A percentile compares a stretch with the other conserved stretches of the same genome.
Evolutionary conservation across 192 early-diverging fungal genomes (phyloP).

Genomic region (Umbelopsis isabellina): DNA sequence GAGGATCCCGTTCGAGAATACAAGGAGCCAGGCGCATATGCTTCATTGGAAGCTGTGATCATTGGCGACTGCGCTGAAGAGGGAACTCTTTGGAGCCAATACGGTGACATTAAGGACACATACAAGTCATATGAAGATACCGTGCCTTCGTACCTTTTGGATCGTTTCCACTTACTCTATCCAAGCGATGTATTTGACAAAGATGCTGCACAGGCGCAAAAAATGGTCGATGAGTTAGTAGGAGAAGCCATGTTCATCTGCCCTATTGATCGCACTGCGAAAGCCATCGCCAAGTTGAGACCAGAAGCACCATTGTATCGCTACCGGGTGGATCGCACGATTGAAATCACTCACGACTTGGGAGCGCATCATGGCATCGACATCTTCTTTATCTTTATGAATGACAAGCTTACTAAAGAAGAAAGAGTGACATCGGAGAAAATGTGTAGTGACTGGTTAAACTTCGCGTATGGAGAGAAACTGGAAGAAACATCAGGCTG

Average conservation of each 20-base stretch:
- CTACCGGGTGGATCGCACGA: neutral
- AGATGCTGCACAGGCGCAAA: neutral
- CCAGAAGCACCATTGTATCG: neutral
- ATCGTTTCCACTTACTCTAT: neutral
- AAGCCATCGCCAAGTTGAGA: neutral
- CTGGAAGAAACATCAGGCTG: neutral
- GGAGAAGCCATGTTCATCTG: neutral
- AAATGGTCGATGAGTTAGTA: neutral
- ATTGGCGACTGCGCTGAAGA: slow-evolving; percentile 7
- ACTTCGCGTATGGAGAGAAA: neutral
- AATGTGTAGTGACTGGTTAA: neutral
- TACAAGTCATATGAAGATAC: neutral
- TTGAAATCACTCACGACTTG: neutral
- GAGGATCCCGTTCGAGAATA: neutral
- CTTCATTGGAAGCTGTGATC: neutral
- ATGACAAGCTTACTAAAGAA: neutral
- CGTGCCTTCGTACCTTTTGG: neutral
- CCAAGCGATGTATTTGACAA: neutral
- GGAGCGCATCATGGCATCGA: neutral
- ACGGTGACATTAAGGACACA: neutral
- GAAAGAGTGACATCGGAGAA: neutral
- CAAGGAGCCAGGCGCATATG: neutral
- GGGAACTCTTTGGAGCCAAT: neutral
- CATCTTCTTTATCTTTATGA: neutral
- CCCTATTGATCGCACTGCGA: slow-evolving; percentile 2